Evolutionary conservation across 257 asterid genomes (phyloP), one percentile per base, ranked within the genome.

Genomic region (Forsythia viridissima): DNA sequence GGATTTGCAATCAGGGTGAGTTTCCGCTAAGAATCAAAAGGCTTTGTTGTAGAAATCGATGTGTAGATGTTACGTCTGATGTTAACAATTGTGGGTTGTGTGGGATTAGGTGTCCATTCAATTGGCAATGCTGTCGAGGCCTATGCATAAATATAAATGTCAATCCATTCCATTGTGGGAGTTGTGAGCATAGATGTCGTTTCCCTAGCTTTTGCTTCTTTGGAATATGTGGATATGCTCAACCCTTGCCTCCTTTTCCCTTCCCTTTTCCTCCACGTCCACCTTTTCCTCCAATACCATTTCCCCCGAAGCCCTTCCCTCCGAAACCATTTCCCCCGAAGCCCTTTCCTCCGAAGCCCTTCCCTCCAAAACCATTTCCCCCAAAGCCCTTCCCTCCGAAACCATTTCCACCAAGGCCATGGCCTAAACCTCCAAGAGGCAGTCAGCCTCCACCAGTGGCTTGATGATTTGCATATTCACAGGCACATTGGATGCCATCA

Each of bases 151-250:
- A 92, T 46, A 83, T 82, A 8, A 87, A 82, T n/a, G 42, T 72
- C 30, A 86, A 85, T 83, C 96, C 91, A 55, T 81, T 81, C 57
- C 82, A 92, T 77, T 91, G 97, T 75, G 97, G 97, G 8, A 74
- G 78, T 21, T 92, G 96, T 76, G 87, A 37, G 0, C 75, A 80
- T 73, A 69, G 81, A 67, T 92, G 97, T n/a, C 81, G 75, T 11
- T 87, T 76, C 52, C 87, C 84, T 0, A 81, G 71, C 41, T 70
- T 78, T 59, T 92, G 97, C 81, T 8, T 52, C 2, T 85, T 74
- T 79, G 97, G 97, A 7, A 51, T 89, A 82, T 92, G 97, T 74
- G 90, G 92, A 0, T 92, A 92, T 79, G 93, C 92, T 41, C 88
- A 88, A 61, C 89, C 88, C 0, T 30, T 77, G 43, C 91, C 93